Percentiles rank a stretch among this genome's conserved stretches.
These are phyloP conservation scores for Boletus reticulatus DNA, from an alignment of 768 basidiomycete species.

Conservation along the genomic window DNA sequence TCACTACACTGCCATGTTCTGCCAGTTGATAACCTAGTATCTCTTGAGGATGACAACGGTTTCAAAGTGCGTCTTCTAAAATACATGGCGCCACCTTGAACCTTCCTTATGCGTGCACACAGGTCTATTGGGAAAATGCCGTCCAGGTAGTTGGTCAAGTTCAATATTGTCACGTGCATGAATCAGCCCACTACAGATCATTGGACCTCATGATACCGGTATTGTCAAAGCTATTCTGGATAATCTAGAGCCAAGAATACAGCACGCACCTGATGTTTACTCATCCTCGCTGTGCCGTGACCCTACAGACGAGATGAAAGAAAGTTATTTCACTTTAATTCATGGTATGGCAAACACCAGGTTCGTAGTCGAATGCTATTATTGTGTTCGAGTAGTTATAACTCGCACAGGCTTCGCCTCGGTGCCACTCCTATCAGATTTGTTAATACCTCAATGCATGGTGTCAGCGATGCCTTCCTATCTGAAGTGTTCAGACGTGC, in stretches of 20 bases:
- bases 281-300: conserved; percentile 50
- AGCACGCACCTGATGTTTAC: conserved; percentile 36
- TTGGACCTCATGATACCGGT: conserved; percentile 76
- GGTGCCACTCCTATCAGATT: conserved; percentile 44
- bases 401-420: conserved; percentile 9
- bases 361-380: conserved; percentile 6
- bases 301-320: conserved; percentile 55
- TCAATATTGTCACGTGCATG: neutral
- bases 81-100: neutral
- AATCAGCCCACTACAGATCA: conserved; percentile 53
- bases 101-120: neutral
- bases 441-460: conserved; percentile 90
- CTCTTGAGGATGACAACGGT: conserved; percentile 73
- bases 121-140: conserved; percentile 91
- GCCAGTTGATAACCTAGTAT: neutral
- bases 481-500: conserved; percentile 54
- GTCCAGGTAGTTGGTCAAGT: conserved; percentile 55
- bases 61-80: conserved; percentile 57
- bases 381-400: neutral
- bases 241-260: conserved; percentile 55
- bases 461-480: conserved; percentile 72
- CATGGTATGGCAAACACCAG: conserved; percentile 14
- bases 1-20: neutral
- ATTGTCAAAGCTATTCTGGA: conserved; percentile 65
- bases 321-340: conserved; percentile 53